phyloP scores from a whole-genome alignment of 495 filamentous ascomycete species.

The Tirmania nivea region DNA sequence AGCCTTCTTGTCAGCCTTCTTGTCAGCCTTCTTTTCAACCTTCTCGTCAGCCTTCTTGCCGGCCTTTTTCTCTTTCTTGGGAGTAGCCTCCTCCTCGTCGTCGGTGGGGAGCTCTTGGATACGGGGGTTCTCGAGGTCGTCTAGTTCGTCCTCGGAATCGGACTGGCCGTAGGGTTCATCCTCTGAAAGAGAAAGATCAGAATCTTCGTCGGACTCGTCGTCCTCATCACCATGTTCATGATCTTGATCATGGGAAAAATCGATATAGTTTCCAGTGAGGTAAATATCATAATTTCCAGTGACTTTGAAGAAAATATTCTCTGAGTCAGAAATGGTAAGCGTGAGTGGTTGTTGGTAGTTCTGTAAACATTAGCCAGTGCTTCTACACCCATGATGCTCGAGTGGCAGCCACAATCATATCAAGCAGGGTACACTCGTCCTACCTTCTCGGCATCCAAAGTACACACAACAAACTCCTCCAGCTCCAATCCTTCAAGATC shows the following conservation, averaged over 20 bases:
- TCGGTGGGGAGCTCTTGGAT: constrained; percentile 71
- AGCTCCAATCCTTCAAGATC: constrained; percentile 37
- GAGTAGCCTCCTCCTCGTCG: constrained; percentile 41
- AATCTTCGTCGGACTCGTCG: constrained; percentile 46
- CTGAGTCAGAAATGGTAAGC: constrained; percentile 65
- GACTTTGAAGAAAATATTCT: constrained; percentile 77
- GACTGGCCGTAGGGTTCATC: constrained; percentile 52
- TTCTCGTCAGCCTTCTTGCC: constrained; percentile 47
- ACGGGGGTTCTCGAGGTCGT: constrained; percentile 55
- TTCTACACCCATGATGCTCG: background rate
- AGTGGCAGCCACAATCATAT: background rate
- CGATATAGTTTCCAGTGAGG: constrained; percentile 88
- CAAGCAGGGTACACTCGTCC: constrained; percentile 4
- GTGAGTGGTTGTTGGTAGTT: constrained; percentile 89
- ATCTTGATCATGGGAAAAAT: constrained; percentile 32
- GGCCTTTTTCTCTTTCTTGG: constrained; percentile 34
- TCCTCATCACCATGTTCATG: constrained; percentile 38
- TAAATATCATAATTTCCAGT: constrained; percentile 72
- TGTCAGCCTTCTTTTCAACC: constrained; percentile 65
- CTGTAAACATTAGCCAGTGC: constrained; percentile 30
- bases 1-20: constrained; percentile 22
- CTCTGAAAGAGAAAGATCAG: constrained; percentile 62
- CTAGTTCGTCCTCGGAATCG: constrained; percentile 57
- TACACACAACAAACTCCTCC: constrained; percentile 83
- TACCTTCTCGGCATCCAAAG: constrained; percentile 67